A percentile compares a stretch with the other conserved stretches of the same genome.
These are phyloP conservation scores for Neurospora sp. DNA, from an alignment of 2,329 filamentous ascomycete genomes.

Conservation along the genomic window DNA sequence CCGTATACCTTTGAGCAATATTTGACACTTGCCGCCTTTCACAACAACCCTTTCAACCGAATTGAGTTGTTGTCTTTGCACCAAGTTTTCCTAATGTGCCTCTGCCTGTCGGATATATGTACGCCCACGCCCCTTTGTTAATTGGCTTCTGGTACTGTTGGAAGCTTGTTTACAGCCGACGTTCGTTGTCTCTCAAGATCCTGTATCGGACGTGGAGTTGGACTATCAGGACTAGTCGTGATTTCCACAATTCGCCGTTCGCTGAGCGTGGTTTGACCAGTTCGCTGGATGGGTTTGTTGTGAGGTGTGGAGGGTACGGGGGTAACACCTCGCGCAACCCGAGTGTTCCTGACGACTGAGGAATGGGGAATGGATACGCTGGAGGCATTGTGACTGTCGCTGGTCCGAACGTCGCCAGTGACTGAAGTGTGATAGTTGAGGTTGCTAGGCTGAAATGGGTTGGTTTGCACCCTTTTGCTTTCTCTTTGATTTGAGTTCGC, in stretches of 20 bases:
- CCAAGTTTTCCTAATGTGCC: neutral
- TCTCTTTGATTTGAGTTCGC: neutral
- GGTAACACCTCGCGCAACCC: neutral
- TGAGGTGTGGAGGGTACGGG: neutral
- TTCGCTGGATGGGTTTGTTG: neutral
- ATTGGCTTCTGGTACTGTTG: neutral
- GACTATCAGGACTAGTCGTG: neutral
- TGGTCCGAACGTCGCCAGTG: neutral
- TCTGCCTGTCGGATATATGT: neutral
- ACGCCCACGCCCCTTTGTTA: neutral
- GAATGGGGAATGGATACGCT: neutral
- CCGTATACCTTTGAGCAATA: neutral
- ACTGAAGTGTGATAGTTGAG: neutral
- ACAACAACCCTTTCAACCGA: neutral
- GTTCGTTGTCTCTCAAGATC: neutral
- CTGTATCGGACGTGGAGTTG: neutral
- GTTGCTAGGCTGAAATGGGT: neutral
- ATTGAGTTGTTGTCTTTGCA: neutral
- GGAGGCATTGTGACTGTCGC: neutral
- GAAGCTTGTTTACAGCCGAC: neutral
- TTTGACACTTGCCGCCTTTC: neutral
- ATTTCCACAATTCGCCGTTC: neutral
- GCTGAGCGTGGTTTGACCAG: neutral
- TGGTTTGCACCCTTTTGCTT: neutral
- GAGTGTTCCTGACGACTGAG: neutral